A percentile compares a stretch with the other conserved stretches of the same genome.
phyloP scores from a whole-genome alignment of 345 rosid species.

The Turnera subulata region DNA sequence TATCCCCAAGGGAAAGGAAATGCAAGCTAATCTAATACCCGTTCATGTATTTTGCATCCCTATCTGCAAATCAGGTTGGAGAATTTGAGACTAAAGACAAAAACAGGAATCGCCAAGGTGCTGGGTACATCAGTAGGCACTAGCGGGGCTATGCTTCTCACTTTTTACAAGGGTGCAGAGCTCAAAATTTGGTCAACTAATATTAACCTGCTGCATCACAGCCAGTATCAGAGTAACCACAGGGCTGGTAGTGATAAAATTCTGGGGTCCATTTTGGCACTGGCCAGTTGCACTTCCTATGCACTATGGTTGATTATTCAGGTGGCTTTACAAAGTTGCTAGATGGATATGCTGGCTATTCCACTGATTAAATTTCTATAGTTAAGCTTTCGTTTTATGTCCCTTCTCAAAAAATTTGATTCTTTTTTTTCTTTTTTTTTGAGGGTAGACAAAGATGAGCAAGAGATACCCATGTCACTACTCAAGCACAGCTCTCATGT shows the following conservation, averaged over 20 bases:
- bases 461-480: conserved; percentile 20
- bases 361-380: no score
- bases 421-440: background rate
- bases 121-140: conserved; percentile 12
- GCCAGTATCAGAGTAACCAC: background rate
- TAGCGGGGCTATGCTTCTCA: conserved; percentile 13
- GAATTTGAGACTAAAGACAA: background rate
- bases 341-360: no score
- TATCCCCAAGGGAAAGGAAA: no score
- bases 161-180: conserved; percentile 3
- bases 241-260: background rate
- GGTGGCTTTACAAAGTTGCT: no score
- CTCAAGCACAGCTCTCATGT: conserved; percentile 29
- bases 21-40: no score
- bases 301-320: conserved; percentile 14
- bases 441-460: conserved; percentile 21
- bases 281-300: conserved; percentile 5
- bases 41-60: no score
- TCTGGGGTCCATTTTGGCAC: background rate
- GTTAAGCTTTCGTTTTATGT: no score
- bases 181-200: background rate
- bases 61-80: conserved; percentile 4
- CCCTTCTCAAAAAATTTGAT: background rate
- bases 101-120: conserved; percentile 7
- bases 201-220: conserved; percentile 4